A percentile compares a stretch with the other conserved stretches of the same genome.
phyloP scores from a whole-genome alignment of 2,329 filamentous ascomycete genomes.

The Fusarium proliferatum region DNA sequence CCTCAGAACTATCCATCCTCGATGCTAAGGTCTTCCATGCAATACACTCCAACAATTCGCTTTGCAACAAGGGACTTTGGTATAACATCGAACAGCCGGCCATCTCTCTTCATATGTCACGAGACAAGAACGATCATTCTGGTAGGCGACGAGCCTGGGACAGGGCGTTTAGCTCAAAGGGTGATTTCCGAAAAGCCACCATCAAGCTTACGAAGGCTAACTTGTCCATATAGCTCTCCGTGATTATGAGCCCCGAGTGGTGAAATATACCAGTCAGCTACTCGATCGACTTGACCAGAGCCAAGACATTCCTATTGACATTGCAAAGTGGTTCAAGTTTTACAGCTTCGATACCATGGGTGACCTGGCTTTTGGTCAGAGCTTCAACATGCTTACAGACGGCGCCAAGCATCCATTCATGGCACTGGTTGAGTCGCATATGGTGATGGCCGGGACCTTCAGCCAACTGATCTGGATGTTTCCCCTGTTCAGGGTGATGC shows the following conservation, averaged over 20 bases:
- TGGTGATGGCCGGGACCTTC: neutral
- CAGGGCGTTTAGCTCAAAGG: neutral
- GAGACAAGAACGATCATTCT: neutral
- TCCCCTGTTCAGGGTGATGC: neutral
- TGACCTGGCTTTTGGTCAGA: neutral
- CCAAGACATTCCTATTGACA: neutral
- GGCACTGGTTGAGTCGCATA: neutral
- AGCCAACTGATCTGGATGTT: neutral
- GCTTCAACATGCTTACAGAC: neutral
- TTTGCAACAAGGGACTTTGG: neutral
- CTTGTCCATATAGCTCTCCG: neutral
- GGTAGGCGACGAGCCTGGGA: neutral
- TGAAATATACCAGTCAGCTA: neutral
- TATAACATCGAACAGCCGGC: neutral
- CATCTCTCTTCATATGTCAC: neutral
- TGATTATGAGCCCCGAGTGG: neutral
- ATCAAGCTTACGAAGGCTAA: neutral
- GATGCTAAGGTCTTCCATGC: neutral
- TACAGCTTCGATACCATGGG: neutral
- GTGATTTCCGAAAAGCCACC: accelerated
- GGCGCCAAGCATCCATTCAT: neutral
- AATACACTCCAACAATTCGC: neutral
- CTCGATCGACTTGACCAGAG: neutral
- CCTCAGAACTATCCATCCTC: neutral
- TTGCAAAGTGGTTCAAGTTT: neutral